Conservation (phyloP, 495 filamentous ascomycete genomes). For the Melanomma pulvis-pyrius region DNA sequence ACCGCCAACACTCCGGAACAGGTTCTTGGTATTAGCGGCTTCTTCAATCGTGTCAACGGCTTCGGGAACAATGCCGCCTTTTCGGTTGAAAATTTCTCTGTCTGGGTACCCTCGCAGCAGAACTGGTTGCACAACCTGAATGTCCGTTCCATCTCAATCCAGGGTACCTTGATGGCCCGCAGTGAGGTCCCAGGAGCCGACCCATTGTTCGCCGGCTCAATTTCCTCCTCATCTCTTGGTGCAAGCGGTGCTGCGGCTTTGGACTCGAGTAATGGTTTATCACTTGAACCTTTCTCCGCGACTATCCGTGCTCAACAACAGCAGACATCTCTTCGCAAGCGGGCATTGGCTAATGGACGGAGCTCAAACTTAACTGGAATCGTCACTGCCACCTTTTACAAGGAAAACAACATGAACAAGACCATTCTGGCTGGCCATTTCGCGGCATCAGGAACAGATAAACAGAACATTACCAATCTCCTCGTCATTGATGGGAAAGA, state of each 20-base stretch:
- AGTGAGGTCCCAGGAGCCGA: conserved; percentile 62
- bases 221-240: conserved; percentile 69
- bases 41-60: conserved; percentile 71
- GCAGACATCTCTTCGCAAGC: conserved; percentile 53
- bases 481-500: conserved; percentile 70
- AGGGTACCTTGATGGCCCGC: conserved; percentile 70
- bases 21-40: conserved; percentile 77
- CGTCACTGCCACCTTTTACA: conserved; percentile 76
- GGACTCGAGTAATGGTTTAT: conserved; percentile 53
- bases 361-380: conserved; percentile 60
- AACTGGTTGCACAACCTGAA: conserved; percentile 89
- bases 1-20: conserved; percentile 69
- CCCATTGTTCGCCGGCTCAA: conserved; percentile 74
- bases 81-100: conserved; percentile 72
- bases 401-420: conserved; percentile 66
- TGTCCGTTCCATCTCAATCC: conserved; percentile 62
- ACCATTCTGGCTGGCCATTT: conserved; percentile 93
- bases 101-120: conserved; percentile 88
- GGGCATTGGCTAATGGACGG: conserved; percentile 53
- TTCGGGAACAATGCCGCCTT: conserved; percentile 65
- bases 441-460: conserved; percentile 67
- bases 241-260: conserved; percentile 72
- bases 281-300: conserved; percentile 59
- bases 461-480: conserved; percentile 74
- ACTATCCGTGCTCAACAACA: conserved; percentile 54